Base-by-base conservation (phyloP, 2,329 filamentous ascomycete species). In the Magnaporthiopsis rhizophila region DNA sequence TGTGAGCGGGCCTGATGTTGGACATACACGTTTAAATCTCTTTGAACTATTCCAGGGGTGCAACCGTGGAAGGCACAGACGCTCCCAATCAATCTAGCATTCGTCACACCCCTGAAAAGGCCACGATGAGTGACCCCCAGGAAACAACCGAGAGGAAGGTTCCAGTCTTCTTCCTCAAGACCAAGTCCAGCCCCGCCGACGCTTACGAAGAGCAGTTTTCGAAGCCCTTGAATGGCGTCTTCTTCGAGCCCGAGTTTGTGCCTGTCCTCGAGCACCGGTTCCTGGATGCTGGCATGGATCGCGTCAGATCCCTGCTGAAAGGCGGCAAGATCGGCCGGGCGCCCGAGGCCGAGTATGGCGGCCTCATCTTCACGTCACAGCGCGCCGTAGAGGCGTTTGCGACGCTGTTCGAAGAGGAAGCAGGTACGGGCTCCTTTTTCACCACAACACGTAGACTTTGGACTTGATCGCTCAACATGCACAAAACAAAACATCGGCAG, bases 321-420 rank as follows among this genome's bases (percentile, higher is more conserved):
- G 68, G 71, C 1, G 75, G 72, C 30, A 68, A 71, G 21, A 81
- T 88, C 66, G 77, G 78, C 59, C 69, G 63, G 2, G 66, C 66
- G n/a, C 57, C 70, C 0, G 75, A 72, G 2, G 73, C 74, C 57
- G 69, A 76, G 18, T 94, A 91, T 71, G 89, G 90, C 6, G 91
- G 89, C n/a, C 77, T 94, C 65, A 87, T 95, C 62, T 94, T 95
- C 72, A 95, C 91, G 1, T 93, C 89, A 9, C 91, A 95, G 73
- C 83, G 91, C 61, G 90, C 91, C 0, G 91, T 95, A 2, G 91
- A 95, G 73, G 90, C 89, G 0, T 92, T 95, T 70, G 78, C 84
- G 3, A 78, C 82, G 59, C 76, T 91, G 11, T 81, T 92, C 0
- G 76, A 82, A 18, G 82, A 85, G 38, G 78, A 84, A 30, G 76